Conservation (phyloP, 140 eudicot genomes). For the Anethum foeniculum region DNA sequence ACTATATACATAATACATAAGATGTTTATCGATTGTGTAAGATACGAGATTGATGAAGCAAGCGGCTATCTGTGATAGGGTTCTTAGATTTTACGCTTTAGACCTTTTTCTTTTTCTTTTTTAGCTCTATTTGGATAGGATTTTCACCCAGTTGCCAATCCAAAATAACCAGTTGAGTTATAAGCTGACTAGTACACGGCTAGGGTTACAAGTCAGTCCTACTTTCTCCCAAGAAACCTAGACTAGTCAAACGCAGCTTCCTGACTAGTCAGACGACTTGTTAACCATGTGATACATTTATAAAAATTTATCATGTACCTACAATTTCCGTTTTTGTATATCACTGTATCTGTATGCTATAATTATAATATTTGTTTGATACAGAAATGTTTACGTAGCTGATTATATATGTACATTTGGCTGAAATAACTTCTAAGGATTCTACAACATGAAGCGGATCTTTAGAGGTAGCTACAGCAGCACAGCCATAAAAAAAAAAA, state of each 20-base stretch:
- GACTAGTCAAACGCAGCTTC: background rate
- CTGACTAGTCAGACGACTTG: background rate
- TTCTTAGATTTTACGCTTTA: background rate
- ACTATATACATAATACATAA: background rate
- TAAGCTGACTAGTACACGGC: background rate
- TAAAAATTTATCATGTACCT: background rate
- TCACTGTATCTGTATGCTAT: no score
- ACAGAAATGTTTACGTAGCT: background rate
- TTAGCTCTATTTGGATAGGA: background rate
- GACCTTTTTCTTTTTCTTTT: background rate
- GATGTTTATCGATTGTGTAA: background rate
- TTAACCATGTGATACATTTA: background rate
- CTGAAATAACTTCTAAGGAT: background rate
- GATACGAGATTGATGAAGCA: background rate
- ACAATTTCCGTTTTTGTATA: no score
- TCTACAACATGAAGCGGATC: background rate
- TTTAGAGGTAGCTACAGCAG: background rate
- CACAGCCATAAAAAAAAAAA: background rate
- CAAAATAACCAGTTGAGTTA: background rate
- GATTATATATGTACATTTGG: background rate
- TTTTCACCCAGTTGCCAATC: background rate
- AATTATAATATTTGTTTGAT: background rate
- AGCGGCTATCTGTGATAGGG: background rate
- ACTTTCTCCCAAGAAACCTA: background rate
- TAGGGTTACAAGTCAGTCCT: background rate